Conservation (phyloP, 2,329 filamentous ascomycete species). For the Plenodomus biglobosus region DNA sequence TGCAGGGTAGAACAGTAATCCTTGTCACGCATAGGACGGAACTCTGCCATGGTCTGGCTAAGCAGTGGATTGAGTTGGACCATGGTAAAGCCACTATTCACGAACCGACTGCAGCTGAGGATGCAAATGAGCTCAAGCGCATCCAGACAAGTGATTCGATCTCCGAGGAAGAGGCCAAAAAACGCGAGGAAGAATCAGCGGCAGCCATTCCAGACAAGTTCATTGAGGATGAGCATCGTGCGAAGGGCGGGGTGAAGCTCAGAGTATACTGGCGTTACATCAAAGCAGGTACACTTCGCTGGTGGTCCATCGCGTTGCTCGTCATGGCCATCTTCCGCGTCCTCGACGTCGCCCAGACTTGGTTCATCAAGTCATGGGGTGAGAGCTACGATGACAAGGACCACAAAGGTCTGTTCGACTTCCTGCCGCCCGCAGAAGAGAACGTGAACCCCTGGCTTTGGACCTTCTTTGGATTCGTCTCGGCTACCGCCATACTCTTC, state of each 20-base stretch:
- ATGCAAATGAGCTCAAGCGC: constrained; percentile 48
- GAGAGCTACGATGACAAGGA: constrained; percentile 63
- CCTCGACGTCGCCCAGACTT: constrained; percentile 67
- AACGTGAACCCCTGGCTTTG: constrained; percentile 75
- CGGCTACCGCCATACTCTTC: constrained; percentile 43
- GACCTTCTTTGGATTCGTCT: constrained; percentile 65
- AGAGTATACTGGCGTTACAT: constrained; percentile 84
- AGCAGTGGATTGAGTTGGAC: constrained; percentile 71
- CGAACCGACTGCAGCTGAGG: constrained; percentile 49
- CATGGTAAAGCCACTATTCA: constrained; percentile 57
- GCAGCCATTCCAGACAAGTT: constrained; percentile 70
- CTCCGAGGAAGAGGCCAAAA: constrained; percentile 41
- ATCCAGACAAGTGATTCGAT: constrained; percentile 42
- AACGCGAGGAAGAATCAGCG: constrained; percentile 43
- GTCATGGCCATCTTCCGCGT: constrained; percentile 66
- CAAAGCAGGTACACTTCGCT: constrained; percentile 72
- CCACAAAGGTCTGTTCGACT: constrained; percentile 40
- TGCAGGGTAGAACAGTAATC: constrained; percentile 57
- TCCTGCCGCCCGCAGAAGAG: constrained; percentile 65
- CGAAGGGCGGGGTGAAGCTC: constrained; percentile 72
- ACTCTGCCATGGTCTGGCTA: constrained; percentile 70
- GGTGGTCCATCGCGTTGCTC: constrained; percentile 68
- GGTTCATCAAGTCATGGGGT: constrained; percentile 86
- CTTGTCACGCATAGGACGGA: constrained; percentile 69
- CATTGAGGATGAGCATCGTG: constrained; percentile 74